Conservation (phyloP, 1,284 basidiomycete species). For the Kalmanozyma brasiliensis region DNA sequence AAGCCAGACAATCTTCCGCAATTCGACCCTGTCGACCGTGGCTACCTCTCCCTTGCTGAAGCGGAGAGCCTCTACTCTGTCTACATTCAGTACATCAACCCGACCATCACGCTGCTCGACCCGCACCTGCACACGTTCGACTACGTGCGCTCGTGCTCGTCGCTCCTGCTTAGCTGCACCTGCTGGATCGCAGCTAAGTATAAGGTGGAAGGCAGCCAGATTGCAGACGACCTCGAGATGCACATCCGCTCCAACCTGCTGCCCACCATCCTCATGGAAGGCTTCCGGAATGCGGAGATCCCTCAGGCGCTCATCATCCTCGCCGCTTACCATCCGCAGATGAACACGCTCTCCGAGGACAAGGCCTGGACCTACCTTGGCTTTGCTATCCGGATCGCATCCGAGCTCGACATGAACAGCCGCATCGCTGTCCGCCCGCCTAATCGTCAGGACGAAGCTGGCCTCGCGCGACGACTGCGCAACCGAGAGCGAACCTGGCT, state of each 20-base stretch:
- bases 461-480: slow-evolving; percentile 25
- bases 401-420: slow-evolving; percentile 54
- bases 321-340: slow-evolving; percentile 48
- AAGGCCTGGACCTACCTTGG: slow-evolving; percentile 50
- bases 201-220: slow-evolving; percentile 30
- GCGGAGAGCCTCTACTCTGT: slow-evolving; percentile 37
- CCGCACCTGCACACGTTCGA: slow-evolving; percentile 51
- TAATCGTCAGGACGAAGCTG: slow-evolving; percentile 26
- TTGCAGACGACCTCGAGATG: slow-evolving; percentile 37
- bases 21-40: slow-evolving; percentile 49
- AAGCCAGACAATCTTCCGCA: slow-evolving; percentile 41
- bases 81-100: slow-evolving; percentile 51
- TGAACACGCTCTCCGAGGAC: slow-evolving; percentile 46
- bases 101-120: slow-evolving; percentile 51
- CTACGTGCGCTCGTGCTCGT: slow-evolving; percentile 41
- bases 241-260: slow-evolving; percentile 34
- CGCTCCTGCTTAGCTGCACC: slow-evolving; percentile 42
- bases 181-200: slow-evolving; percentile 53
- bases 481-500: slow-evolving; percentile 52
- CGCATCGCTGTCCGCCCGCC: slow-evolving; percentile 22
- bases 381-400: slow-evolving; percentile 48
- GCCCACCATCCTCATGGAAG: slow-evolving; percentile 47
- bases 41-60: slow-evolving; percentile 35
- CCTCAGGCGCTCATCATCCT: slow-evolving; percentile 44
- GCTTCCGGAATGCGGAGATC: slow-evolving; percentile 46